phyloP scores from a whole-genome alignment of 441 rosid species.

The Croton laevigatus region DNA sequence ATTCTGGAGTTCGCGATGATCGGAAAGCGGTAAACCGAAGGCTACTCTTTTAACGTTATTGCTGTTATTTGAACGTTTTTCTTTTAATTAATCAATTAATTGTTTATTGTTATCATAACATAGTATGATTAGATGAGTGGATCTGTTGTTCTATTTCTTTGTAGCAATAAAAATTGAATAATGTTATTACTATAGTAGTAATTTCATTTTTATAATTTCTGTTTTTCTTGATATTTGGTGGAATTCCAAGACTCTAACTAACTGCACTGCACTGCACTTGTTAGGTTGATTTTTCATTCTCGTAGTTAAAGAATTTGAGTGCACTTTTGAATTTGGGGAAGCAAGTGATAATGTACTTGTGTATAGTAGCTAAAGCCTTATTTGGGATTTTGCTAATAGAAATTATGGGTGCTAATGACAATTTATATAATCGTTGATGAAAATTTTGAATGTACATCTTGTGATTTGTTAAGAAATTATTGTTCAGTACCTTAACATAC shows the following conservation, averaged over 20 bases:
- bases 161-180: neutral
- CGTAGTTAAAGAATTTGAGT: neutral
- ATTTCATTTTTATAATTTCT: neutral
- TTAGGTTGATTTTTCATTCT: neutral
- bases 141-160: neutral
- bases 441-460: neutral
- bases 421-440: neutral
- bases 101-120: neutral
- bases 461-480: neutral
- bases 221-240: neutral
- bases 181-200: neutral
- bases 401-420: neutral
- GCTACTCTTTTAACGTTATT: constrained; percentile 25
- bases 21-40: constrained; percentile 33
- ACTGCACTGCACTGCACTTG: neutral
- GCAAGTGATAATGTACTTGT: neutral
- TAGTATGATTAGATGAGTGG: neutral
- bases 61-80: neutral
- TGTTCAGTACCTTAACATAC: neutral
- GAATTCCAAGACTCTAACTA: neutral
- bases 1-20: constrained; percentile 32
- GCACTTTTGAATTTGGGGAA: neutral
- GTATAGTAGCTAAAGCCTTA: neutral
- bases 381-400: neutral
- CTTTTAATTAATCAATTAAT: neutral